Evolutionary conservation across 1,139 yeast species (phyloP).

Genomic region (Geotrichum histeridarum): DNA sequence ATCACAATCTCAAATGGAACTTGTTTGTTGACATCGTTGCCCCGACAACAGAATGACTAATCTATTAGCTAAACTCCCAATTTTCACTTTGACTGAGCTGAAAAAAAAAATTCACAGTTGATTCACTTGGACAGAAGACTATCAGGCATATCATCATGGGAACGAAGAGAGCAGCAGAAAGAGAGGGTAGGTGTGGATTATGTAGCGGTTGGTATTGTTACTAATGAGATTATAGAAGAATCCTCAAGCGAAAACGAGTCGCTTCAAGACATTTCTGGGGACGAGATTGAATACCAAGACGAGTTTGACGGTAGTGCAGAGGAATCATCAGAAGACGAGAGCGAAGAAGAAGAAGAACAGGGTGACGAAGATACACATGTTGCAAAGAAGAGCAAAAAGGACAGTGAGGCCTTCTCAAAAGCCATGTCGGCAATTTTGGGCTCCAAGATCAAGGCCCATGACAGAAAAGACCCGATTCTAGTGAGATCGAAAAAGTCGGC

Average conservation of each 20-base stretch:
- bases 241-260: slow-evolving; percentile 10
- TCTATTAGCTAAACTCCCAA: slow-evolving; percentile 6
- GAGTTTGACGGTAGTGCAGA: slow-evolving; percentile 21
- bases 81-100: not conserved
- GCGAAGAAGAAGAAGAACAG: slow-evolving; percentile 27
- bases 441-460: slow-evolving; percentile 82
- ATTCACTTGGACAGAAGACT: not conserved
- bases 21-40: slow-evolving; percentile 8
- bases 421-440: slow-evolving; percentile 83
- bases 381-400: slow-evolving; percentile 43
- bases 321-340: slow-evolving; percentile 21
- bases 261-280: slow-evolving; percentile 10
- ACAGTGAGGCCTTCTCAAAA: slow-evolving; percentile 66
- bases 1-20: not conserved
- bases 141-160: slow-evolving; percentile 2
- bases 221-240: slow-evolving; percentile 2
- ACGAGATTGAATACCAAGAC: slow-evolving; percentile 17
- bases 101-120: not conserved
- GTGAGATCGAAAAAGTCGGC: slow-evolving; percentile 62
- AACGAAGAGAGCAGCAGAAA: slow-evolving; percentile 3
- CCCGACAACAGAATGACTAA: not conserved
- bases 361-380: slow-evolving; percentile 27
- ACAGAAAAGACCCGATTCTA: slow-evolving; percentile 82
- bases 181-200: not conserved
- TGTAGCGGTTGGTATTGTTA: not conserved